These are phyloP conservation scores for Drosera capensis DNA, from an alignment of 148 eudicot genomes.

Conservation along the genomic window DNA sequence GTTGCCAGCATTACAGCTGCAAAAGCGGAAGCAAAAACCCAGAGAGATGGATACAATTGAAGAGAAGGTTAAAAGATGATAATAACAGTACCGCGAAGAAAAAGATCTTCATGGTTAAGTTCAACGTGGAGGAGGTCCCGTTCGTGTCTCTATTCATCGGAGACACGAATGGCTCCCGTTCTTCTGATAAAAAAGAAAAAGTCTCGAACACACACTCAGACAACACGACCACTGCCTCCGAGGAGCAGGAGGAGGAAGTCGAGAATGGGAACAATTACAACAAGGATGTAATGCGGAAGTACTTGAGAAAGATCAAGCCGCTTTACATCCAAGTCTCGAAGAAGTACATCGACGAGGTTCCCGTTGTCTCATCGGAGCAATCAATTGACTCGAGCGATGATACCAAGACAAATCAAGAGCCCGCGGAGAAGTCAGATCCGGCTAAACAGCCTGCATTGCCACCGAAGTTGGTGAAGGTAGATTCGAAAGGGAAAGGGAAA, in stretches of 20 bases:
- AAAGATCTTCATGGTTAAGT: conserved; percentile 35
- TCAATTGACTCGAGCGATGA: conserved; percentile 10
- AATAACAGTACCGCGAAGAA: conserved; percentile 5
- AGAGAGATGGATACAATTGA: background rate
- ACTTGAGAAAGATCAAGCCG: conserved; percentile 61
- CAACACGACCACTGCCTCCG: background rate
- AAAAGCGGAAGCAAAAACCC: background rate
- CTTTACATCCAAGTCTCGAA: conserved; percentile 45
- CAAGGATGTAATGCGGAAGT: conserved; percentile 50
- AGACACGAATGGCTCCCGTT: conserved; percentile 18
- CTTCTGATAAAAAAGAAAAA: background rate
- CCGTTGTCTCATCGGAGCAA: too few species aligned
- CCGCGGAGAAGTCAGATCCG: too few species aligned
- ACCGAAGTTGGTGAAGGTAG: too few species aligned
- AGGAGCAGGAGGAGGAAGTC: conserved; percentile 2
- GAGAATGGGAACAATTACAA: conserved; percentile 24
- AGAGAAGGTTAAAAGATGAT: conserved; percentile 1
- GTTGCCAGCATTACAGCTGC: conserved; percentile 3
- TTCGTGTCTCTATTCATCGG: conserved; percentile 46
- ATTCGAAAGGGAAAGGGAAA: too few species aligned
- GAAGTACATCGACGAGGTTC: conserved; percentile 14
- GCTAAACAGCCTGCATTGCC: too few species aligned
- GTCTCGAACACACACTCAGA: background rate
- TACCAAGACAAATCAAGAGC: conserved; percentile 1
- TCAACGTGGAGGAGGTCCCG: conserved; percentile 42